Base-by-base conservation (phyloP, 2,329 filamentous ascomycete species). In the Aspergillus japonicus region DNA sequence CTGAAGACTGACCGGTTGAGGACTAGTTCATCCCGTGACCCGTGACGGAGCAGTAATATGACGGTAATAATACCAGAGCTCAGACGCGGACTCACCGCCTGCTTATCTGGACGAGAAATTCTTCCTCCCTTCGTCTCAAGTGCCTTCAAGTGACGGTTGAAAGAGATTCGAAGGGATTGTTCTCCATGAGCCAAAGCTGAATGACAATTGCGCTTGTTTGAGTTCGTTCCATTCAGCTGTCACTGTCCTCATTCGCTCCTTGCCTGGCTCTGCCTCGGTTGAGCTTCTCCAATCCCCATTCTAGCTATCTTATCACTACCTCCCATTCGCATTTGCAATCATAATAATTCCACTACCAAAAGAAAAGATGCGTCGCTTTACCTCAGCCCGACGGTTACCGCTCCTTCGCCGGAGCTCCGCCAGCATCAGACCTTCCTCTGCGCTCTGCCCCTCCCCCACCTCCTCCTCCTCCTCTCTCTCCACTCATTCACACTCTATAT, bases 291-390 rank as follows among this genome's bases (percentile, higher is more conserved):
- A 35, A 35, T 35, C 33, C 33, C 33, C 14, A 16, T 35, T 16
- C 33, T 35, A 29, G 26, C 26, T 29, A 29, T 29, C 26, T 29
- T 29, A 35, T 35, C 33, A 35, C 6, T 16, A 7, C 16, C 39
- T 44, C 5, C 16, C 16, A 16, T 44, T 19, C 14, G 14, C 16
- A 16, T 44, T 19, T 4, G 14, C 3, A 19, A 7, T 44, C 39
- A 42, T 42, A 42, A 42, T 16, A 12, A 19, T 19, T 35, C 6
- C 6, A 26, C 26, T 12, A 35, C 54, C 50, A 59, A 52, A 52
- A 23, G 23, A 4, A 23, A 60, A 42, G 50, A 75, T 75, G 73
- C 72, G 71, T 66, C 72, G 71, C 23, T 69, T 75, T 62, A 44
- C 58, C 58, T 72, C 72, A 62, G 71, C 72, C 47, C 31, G 59